Base-by-base conservation (phyloP, 345 rosid genomes). In the Aurinia saxatilis region DNA sequence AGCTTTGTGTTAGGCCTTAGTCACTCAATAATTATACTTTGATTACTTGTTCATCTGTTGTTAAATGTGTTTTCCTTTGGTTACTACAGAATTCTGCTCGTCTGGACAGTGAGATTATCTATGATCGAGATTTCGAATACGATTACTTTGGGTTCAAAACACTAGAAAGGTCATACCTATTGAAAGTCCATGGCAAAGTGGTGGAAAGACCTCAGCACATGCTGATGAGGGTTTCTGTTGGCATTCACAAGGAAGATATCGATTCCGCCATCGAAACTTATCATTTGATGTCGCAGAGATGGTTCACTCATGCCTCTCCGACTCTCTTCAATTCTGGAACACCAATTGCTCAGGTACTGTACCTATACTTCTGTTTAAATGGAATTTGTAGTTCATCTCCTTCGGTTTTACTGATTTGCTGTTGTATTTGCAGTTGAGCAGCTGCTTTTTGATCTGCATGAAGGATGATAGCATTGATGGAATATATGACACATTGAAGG, bases 221-320 rank as follows among this genome's bases (percentile, higher is more conserved):
- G 98, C 67, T 91, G 52, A 91, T 91, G 98, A 86, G 96, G 78
- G 96, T 91, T 62, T 61, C 96, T 67, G 96, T 86, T 74, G 98
- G 95, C 39, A 84, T 91, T 30, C 95, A 86, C 75, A 88, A 80
- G 60, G 87, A 83, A 44, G 92, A 88, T 49, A 76, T 88, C 63
- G 98, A 88, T 65, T 86, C 92, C 23, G 86, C 56, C 2, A 71
- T 88, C 66, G 66, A 66, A 71, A 91, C 96, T 12, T 91, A 88
- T 68, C 98, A 91, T 68, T 75, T 88, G 72, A 88, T 88, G 96
- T 91, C 98, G 47, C 98, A 91, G 35, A 55, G 98, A 18, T 88
- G 95, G 98, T 91, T 91, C 73, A 91, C 95, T 68, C 96, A 91
- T 82, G 98, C 96, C 11, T 86, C 96, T 60, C 96, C 98, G 9